Conservation (phyloP, 1,284 basidiomycete species). For the Sanguinoderma infundibulare region DNA sequence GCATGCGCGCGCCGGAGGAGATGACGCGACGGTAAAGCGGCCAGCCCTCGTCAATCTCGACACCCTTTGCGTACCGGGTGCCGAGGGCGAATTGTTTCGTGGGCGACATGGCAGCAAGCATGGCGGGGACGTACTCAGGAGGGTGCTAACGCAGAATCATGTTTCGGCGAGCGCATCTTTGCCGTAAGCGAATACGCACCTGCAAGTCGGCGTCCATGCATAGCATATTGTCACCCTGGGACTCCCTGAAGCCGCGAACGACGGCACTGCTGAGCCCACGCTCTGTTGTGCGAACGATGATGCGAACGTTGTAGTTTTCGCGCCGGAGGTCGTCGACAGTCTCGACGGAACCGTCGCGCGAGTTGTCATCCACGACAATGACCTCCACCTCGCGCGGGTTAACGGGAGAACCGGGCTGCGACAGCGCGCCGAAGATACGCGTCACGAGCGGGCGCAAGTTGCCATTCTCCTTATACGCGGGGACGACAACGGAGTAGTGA, state of each 20-base stretch:
- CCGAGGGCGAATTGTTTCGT: conserved; percentile 44
- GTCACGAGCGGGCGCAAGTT: conserved; percentile 48
- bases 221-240: conserved; percentile 43
- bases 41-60: conserved; percentile 49
- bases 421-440: conserved; percentile 40
- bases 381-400: conserved; percentile 41
- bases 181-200: conserved; percentile 21
- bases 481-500: conserved; percentile 47
- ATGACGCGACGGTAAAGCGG: conserved; percentile 48
- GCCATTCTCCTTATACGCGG: conserved; percentile 49
- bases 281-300: conserved; percentile 46
- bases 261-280: conserved; percentile 48
- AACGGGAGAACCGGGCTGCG: conserved; percentile 34
- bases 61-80: conserved; percentile 48
- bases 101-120: conserved; percentile 40
- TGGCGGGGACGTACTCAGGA: conserved; percentile 43
- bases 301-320: conserved; percentile 46
- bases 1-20: conserved; percentile 45
- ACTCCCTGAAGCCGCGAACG: conserved; percentile 46
- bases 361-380: conserved; percentile 53
- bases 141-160: conserved; percentile 40
- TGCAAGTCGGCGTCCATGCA: conserved; percentile 53
- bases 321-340: conserved; percentile 41
- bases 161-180: neutral
- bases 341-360: conserved; percentile 48